Evolutionary conservation across 768 basidiomycete species (phyloP).

Genomic region (Gyrodon lividus): DNA sequence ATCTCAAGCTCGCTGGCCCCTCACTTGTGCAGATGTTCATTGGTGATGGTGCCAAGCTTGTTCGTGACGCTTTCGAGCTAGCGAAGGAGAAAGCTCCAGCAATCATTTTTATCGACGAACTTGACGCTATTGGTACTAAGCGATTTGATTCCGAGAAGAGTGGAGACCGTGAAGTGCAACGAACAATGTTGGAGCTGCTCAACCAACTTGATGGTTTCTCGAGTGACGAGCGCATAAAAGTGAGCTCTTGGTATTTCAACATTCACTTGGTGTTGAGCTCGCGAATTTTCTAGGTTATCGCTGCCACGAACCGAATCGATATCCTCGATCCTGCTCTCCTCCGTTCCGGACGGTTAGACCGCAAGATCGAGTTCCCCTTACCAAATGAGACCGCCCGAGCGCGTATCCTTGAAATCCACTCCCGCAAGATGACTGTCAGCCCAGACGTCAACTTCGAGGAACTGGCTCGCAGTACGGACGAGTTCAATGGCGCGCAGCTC

Average conservation of each 20-base stretch:
- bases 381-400: constrained; percentile 97
- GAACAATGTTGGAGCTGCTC: constrained; percentile 98
- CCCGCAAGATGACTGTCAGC: constrained; percentile 90
- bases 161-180: constrained; percentile 98
- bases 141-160: constrained; percentile 99
- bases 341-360: constrained; percentile 94
- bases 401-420: constrained; percentile 94
- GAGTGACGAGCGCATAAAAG: constrained; percentile 97
- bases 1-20: constrained; percentile 95
- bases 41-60: constrained; percentile 98
- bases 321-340: constrained; percentile 98
- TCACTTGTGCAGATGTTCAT: constrained; percentile 99
- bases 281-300: constrained; percentile 72
- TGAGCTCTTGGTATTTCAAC: constrained; percentile 24
- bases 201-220: constrained; percentile 99
- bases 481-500: constrained; percentile 96
- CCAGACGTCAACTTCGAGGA: constrained; percentile 96
- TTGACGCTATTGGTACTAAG: constrained; percentile 99
- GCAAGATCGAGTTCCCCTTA: constrained; percentile 98
- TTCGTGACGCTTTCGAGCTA: constrained; percentile 96
- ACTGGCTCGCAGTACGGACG: constrained; percentile 93
- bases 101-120: constrained; percentile 98
- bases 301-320: constrained; percentile 98
- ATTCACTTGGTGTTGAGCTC: constrained; percentile 2
- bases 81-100: constrained; percentile 98